phyloP scores from a whole-genome alignment of 805 yeast species.

The Pichia phayaonensis region DNA sequence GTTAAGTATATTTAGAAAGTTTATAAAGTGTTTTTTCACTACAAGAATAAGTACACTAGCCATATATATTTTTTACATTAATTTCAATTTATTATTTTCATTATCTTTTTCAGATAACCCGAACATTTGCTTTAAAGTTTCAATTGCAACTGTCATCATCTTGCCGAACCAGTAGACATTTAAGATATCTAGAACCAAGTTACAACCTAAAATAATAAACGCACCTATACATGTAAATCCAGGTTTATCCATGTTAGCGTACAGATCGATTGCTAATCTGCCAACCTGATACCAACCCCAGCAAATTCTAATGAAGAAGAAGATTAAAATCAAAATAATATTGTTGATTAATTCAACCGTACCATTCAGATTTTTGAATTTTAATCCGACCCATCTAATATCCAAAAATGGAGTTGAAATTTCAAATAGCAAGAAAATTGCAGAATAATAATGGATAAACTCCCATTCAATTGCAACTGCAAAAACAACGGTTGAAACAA shows the following conservation, averaged over 20 bases:
- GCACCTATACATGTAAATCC: conserved; percentile 24
- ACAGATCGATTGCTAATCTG: conserved; percentile 23
- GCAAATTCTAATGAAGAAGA: conserved; percentile 29
- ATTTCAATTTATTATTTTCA: conserved; percentile 25
- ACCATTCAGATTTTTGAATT: conserved; percentile 24
- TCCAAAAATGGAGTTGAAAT: conserved; percentile 32
- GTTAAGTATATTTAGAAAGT: neutral
- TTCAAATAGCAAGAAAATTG: conserved; percentile 30
- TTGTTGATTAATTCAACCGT: conserved; percentile 27
- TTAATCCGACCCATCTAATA: conserved; percentile 31
- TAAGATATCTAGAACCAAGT: conserved; percentile 28
- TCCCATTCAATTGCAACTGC: conserved; percentile 17
- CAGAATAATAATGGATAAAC: conserved; percentile 30
- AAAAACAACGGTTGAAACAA: conserved; percentile 29
- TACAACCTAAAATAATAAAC: conserved; percentile 24
- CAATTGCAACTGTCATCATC: conserved; percentile 31
- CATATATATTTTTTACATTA: conserved; percentile 20
- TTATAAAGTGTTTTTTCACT: neutral
- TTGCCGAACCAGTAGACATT: conserved; percentile 32
- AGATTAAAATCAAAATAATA: conserved; percentile 26
- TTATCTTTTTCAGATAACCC: conserved; percentile 15
- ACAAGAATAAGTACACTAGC: neutral
- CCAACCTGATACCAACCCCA: conserved; percentile 35
- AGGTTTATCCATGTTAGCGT: conserved; percentile 20
- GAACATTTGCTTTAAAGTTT: conserved; percentile 28